Base-by-base conservation (phyloP, 1,284 basidiomycete species). In the Irpex sp. region DNA sequence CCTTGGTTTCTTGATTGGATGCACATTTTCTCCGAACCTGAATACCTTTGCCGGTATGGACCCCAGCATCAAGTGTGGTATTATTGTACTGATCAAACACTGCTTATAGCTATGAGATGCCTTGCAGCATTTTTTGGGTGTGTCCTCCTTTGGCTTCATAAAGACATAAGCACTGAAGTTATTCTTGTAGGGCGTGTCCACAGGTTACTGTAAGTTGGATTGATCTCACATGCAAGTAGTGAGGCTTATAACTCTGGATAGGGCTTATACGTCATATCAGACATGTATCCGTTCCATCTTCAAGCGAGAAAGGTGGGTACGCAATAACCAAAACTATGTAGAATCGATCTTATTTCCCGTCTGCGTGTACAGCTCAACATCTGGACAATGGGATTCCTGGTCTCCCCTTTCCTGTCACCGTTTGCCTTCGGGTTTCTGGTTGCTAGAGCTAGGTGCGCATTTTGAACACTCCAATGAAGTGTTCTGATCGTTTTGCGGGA, bases 241-340 rank as follows among this genome's bases (percentile, higher is more conserved):
- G 38, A 3, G 3, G 38, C 38, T 42, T 42, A 42, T 1, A n/a
- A 49, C 13, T 45, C 6, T 65, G 9, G 6, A 3, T 20, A 91
- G 91, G 92, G 92, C 60, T 82, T 93, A 2, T 92, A 89, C 74
- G 81, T 92, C n/a, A 85, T 93, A 70, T 88, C 90, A 4, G 93
- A 94, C 74, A 83, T 94, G 72, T 94, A 87, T 78, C 92, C 93
- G 1, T 94, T 94, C 83, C 92, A 94, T 74, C 81, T 92, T 20
- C 93, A 94, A 78, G 92, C 93, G 24, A 86, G 92, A 43, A 94
- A 92, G 86, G 89, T 88, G 44, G 18, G 74, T 68, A 13, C 54
- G 18, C 24, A 9, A 6, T 9, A 9, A 27, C 13, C 9, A 11
- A 54, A 44, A 15, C 66, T 68, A 49, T 45, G 49, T 42, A n/a